Percentiles rank a stretch among this genome's conserved stretches.
phyloP scores from a whole-genome alignment of 106 monocot genomes.

The Dendrobium catenatum region DNA sequence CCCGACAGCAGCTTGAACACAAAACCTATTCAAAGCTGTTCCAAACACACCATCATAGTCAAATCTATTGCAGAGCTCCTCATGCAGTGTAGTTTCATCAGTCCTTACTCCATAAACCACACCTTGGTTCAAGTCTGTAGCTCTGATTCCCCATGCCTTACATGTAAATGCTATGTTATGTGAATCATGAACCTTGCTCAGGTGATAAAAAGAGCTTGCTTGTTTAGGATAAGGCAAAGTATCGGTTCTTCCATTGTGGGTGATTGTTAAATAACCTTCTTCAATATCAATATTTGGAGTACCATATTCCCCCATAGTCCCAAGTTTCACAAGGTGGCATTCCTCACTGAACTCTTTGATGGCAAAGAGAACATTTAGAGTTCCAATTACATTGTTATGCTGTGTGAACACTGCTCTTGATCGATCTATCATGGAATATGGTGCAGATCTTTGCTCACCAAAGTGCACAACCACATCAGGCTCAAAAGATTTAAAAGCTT shows the following conservation, averaged over 20 bases:
- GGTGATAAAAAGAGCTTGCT: conserved; percentile 94
- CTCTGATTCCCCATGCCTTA: conserved; percentile 92
- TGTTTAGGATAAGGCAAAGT: conserved; percentile 98
- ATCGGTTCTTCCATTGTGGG: conserved; percentile 93
- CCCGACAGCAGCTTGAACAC: conserved; percentile 96
- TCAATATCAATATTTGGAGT: conserved; percentile 98
- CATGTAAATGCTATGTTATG: conserved; percentile 93
- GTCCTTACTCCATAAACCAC: conserved; percentile 93
- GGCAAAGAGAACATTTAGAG: conserved; percentile 93
- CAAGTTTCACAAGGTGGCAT: conserved; percentile 95
- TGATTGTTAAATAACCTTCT: conserved; percentile 93
- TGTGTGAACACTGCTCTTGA: conserved; percentile 90
- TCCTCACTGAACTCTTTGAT: conserved; percentile 83
- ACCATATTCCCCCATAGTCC: conserved; percentile 98
- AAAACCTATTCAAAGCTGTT: conserved; percentile 91
- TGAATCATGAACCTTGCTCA: conserved; percentile 97
- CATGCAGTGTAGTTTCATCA: conserved; percentile 87
- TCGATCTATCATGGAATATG: conserved; percentile 96
- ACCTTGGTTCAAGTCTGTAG: conserved; percentile 92
- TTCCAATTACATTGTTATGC: conserved; percentile 96
- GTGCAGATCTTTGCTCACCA: conserved; percentile 98
- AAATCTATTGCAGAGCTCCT: conserved; percentile 87
- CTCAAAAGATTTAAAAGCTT: conserved; percentile 80
- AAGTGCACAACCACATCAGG: conserved; percentile 91
- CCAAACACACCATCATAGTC: conserved; percentile 97